phyloP scores from a whole-genome alignment of 352 stramenopile species.

The Globisporangium orthogonon region DNA sequence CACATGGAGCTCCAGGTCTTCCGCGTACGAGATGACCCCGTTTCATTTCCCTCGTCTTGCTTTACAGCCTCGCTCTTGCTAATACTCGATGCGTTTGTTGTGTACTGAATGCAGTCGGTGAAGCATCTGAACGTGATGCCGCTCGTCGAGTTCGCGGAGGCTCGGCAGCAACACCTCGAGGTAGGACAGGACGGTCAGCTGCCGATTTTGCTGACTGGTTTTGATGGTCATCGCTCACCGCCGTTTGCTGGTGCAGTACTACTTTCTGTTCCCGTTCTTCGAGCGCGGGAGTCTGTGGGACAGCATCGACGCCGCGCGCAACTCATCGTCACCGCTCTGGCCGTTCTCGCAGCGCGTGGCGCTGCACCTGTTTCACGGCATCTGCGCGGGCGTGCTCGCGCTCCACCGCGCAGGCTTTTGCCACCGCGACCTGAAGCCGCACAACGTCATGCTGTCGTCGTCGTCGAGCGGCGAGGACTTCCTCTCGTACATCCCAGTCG shows the following conservation, averaged over 20 bases:
- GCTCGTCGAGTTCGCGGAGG: constrained; percentile 72
- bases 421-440: constrained; percentile 81
- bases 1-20: constrained; percentile 77
- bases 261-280: constrained; percentile 84
- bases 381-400: constrained; percentile 69
- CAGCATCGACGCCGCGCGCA: constrained; percentile 46
- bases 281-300: constrained; percentile 81
- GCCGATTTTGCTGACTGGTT: no score
- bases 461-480: constrained; percentile 55
- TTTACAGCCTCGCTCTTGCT: no score
- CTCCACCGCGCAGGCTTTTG: constrained; percentile 77
- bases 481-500: constrained; percentile 68
- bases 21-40: constrained; percentile 24
- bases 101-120: constrained; percentile 34
- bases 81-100: no score
- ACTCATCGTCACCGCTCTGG: constrained; percentile 74
- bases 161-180: constrained; percentile 60
- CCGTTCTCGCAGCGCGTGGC: constrained; percentile 79
- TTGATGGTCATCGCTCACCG: neutral
- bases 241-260: constrained; percentile 31
- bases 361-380: constrained; percentile 79
- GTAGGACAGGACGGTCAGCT: constrained; percentile 15
- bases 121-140: constrained; percentile 80
- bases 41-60: neutral
- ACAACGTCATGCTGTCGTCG: constrained; percentile 77